Evolutionary conservation across 2,329 filamentous ascomycete species (phyloP), one percentile per base, ranked within the genome.

Genomic region (Monilinia aucupariae): DNA sequence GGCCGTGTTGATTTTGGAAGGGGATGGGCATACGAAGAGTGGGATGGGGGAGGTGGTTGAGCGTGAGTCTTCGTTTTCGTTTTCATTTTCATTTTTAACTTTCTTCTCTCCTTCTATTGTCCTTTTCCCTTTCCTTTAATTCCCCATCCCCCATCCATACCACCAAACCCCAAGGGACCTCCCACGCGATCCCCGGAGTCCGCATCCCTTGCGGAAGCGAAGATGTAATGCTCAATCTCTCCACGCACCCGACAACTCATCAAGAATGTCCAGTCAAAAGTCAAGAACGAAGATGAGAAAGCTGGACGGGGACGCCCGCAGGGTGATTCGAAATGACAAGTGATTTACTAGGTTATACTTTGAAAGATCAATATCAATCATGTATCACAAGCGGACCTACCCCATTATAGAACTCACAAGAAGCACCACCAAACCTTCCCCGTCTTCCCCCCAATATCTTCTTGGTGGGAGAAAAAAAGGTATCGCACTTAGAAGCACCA

Each of bases 1-100:
- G 61, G 87, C 88, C 0, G 82, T 90, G 53, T 74, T 91, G 62
- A 74, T 92, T 30, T 91, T 91, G 73, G 89, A 89, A 4, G 89
- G 89, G 2, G 89, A 87, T 71, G 89, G 88, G 0, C 90, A 85
- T 68, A 90, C 88, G 0, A 81, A 81, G 65, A 82, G 80, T 15
- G 89, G 89, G 0, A 85, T 88, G 73, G 89, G 89, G 25, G 87
- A 90, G 74, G 76, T 90, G 66, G 81, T 84, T 39, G 88, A 91
- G 74, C 83, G 86, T 83, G 77, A 80, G 82, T 83, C 55, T 39
- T 30, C 61, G 10, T 32, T 43, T n/a, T 22, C n/a, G 12, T n/a
- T n/a, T n/a, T n/a, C n/a, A n/a, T n/a, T n/a, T n/a, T n/a, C n/a
- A n/a, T n/a, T n/a, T n/a, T n/a, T n/a, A n/a, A 25, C 22, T n/a